Evolutionary conservation across 106 monocot genomes (phyloP).

Genomic region (Apostasia shenzhenica): DNA sequence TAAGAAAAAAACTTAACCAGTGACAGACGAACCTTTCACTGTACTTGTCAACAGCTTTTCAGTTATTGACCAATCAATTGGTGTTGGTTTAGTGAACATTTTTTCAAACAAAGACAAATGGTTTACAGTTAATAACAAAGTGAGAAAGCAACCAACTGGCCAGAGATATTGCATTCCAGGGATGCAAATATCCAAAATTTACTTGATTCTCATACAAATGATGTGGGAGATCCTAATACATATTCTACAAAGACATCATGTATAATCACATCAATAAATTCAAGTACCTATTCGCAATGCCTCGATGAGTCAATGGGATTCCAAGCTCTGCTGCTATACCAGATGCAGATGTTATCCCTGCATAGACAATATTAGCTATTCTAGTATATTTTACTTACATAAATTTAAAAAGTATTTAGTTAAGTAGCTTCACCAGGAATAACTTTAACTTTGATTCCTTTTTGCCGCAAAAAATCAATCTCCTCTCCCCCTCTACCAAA

Average conservation of each 20-base stretch:
- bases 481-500: constrained; percentile 99
- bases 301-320: constrained; percentile 92
- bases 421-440: constrained; percentile 71
- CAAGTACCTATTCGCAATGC: constrained; percentile 84
- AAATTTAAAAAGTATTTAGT: not conserved
- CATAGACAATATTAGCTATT: not conserved
- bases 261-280: not conserved
- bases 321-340: constrained; percentile 98
- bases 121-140: too few species aligned
- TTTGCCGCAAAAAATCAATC: constrained; percentile 88
- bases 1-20: too few species aligned
- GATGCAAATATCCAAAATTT: too few species aligned
- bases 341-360: constrained; percentile 98
- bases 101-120: too few species aligned
- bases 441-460: constrained; percentile 86
- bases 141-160: too few species aligned
- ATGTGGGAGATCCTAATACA: not conserved
- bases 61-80: too few species aligned
- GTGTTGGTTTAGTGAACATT: too few species aligned
- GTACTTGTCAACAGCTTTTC: too few species aligned
- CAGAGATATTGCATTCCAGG: too few species aligned
- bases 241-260: not conserved
- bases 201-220: not conserved
- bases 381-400: not conserved
- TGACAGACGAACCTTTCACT: too few species aligned